Evolutionary conservation across 352 stramenopile genomes (phyloP).

Genomic region (Phytophthora vignae): DNA sequence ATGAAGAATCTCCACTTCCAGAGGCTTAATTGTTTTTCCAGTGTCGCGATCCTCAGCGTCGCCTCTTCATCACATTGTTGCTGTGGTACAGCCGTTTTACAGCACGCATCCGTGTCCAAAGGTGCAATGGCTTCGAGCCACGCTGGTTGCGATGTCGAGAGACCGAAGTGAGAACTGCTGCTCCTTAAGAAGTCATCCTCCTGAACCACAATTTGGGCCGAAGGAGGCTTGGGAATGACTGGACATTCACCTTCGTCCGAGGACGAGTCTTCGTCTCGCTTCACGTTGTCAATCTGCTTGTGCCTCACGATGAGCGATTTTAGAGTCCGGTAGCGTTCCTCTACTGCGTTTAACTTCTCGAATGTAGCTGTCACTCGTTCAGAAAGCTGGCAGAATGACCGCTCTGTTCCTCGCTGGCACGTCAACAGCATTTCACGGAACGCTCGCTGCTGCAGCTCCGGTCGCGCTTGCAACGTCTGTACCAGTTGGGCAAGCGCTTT

Average conservation of each 20-base stretch:
- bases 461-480: constrained; percentile 53
- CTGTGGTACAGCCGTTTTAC: neutral
- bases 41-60: neutral
- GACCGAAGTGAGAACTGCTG: constrained; percentile 17
- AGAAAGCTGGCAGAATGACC: constrained; percentile 35
- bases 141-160: constrained; percentile 20
- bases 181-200: constrained; percentile 30
- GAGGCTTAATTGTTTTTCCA: constrained; percentile 18
- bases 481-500: constrained; percentile 41
- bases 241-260: constrained; percentile 5
- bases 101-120: constrained; percentile 2
- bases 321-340: constrained; percentile 23
- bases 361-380: constrained; percentile 26
- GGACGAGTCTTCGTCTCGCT: constrained; percentile 4
- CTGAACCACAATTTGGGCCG: constrained; percentile 35
- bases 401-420: constrained; percentile 44
- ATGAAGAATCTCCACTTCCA: constrained; percentile 50
- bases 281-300: neutral
- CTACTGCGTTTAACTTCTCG: constrained; percentile 27
- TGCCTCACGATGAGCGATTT: constrained; percentile 12
- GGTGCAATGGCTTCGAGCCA: constrained; percentile 31
- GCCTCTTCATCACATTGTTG: constrained; percentile 1
- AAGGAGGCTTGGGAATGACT: constrained; percentile 10
- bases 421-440: constrained; percentile 52
- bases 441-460: constrained; percentile 45